Evolutionary conservation across 495 filamentous ascomycete genomes (phyloP).

Genomic region (Podospora conica): DNA sequence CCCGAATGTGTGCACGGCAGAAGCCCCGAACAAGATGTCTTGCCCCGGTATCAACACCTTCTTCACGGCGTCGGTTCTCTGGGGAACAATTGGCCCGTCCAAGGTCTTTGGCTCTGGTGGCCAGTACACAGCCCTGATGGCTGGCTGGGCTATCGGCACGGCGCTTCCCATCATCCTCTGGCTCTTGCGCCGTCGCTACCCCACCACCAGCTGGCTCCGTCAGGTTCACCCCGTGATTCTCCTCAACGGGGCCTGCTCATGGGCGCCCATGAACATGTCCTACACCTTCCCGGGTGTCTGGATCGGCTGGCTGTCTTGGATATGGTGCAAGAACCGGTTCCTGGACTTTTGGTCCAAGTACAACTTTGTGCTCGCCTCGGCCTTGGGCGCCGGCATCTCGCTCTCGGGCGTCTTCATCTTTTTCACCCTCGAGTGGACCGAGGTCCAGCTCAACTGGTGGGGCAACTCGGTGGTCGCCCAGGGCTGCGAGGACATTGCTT

Average conservation of each 20-base stretch:
- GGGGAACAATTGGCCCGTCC: slow-evolving; percentile 36
- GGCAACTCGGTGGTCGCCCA: slow-evolving; percentile 27
- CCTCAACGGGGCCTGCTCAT: slow-evolving; percentile 26
- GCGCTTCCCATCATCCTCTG: slow-evolving; percentile 26
- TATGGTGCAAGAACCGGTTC: slow-evolving; percentile 33
- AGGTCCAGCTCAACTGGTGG: slow-evolving; percentile 30
- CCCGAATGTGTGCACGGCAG: slow-evolving; percentile 31
- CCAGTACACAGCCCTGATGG: slow-evolving; percentile 32
- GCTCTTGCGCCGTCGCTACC: slow-evolving; percentile 18
- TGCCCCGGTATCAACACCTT: slow-evolving; percentile 37
- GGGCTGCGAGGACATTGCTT: slow-evolving; percentile 30
- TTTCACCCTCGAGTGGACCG: slow-evolving; percentile 28
- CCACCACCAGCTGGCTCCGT: slow-evolving; percentile 23
- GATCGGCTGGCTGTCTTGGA: slow-evolving; percentile 33
- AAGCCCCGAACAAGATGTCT: slow-evolving; percentile 32
- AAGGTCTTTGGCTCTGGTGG: slow-evolving; percentile 33
- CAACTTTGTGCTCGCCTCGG: slow-evolving; percentile 34
- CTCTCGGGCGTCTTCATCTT: slow-evolving; percentile 35
- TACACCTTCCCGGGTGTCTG: slow-evolving; percentile 31
- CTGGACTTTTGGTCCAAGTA: slow-evolving; percentile 22
- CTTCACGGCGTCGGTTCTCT: slow-evolving; percentile 35
- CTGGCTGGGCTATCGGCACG: slow-evolving; percentile 32
- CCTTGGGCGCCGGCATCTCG: slow-evolving; percentile 30
- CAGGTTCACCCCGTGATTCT: slow-evolving; percentile 34
- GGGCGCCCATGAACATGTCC: slow-evolving; percentile 33